Conservation (phyloP, 352 stramenopile genomes). For the Pythium utonaiense region DNA sequence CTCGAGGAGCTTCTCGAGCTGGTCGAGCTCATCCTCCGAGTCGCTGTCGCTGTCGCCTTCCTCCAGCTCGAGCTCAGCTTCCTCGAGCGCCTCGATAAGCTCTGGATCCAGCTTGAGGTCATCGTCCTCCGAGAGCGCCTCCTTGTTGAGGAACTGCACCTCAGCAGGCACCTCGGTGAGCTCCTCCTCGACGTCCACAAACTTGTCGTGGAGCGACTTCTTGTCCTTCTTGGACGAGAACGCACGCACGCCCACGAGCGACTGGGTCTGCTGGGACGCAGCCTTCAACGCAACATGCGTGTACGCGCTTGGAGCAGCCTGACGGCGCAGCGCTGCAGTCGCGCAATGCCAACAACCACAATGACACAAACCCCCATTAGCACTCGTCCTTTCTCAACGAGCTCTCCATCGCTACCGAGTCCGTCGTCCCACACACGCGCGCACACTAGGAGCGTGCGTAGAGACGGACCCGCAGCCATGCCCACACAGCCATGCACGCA, state of each 20-base stretch:
- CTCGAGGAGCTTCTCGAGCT: constrained; percentile 21
- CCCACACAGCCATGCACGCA: constrained; percentile 22
- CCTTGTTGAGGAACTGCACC: constrained; percentile 60
- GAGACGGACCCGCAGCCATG: no score
- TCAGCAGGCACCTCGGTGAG: constrained; percentile 47
- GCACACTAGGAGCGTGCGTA: no score
- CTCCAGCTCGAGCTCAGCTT: constrained; percentile 13
- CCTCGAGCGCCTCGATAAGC: constrained; percentile 22
- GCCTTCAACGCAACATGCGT: constrained; percentile 16
- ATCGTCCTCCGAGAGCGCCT: constrained; percentile 26
- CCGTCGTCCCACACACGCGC: not conserved
- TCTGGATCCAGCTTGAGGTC: constrained; percentile 35
- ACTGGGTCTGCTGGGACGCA: constrained; percentile 16
- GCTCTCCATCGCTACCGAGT: not conserved
- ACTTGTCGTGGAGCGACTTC: constrained; percentile 54
- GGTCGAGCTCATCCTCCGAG: constrained; percentile 25
- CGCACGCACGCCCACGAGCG: constrained; percentile 8
- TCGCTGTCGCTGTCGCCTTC: constrained; percentile 16
- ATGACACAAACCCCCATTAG: constrained; percentile 5
- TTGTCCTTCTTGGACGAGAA: constrained; percentile 62
- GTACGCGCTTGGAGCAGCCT: constrained; percentile 7
- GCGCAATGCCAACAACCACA: not conserved
- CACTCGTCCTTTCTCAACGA: not conserved
- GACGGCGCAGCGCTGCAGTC: constrained; percentile 21
- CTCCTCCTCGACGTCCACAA: constrained; percentile 45